Evolutionary conservation across 2,329 filamentous ascomycete genomes (phyloP).

Genomic region (Rhynchosporium agropyri): DNA sequence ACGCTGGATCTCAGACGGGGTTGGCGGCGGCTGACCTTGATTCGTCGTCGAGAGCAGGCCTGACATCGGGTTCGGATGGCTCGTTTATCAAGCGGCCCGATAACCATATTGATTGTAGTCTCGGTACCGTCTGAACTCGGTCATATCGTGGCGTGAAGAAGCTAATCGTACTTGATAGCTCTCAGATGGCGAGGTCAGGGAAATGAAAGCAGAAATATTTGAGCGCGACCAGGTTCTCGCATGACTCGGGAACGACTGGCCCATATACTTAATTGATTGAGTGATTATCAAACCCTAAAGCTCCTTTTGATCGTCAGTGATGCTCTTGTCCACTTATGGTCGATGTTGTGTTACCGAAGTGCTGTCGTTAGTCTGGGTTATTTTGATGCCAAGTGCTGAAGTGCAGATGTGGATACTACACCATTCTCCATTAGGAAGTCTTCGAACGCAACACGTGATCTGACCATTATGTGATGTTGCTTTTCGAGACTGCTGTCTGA

Average conservation of each 20-base stretch:
- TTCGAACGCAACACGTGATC: conserved; percentile 26
- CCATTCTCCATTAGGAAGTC: conserved; percentile 25
- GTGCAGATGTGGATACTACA: background rate
- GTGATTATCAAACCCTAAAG: background rate
- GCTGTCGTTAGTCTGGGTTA: background rate
- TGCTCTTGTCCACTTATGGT: background rate
- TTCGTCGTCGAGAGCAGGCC: conserved; percentile 29
- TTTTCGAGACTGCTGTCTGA: too few relatives aligned
- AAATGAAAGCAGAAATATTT: conserved; percentile 11
- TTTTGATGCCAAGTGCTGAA: conserved; percentile 1
- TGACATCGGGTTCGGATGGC: conserved; percentile 26
- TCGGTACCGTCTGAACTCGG: background rate
- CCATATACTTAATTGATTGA: background rate
- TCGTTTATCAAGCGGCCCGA: conserved; percentile 30
- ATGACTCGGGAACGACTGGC: background rate
- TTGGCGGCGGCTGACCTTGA: conserved; percentile 25
- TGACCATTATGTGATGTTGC: too few relatives aligned
- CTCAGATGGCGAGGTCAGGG: too few relatives aligned
- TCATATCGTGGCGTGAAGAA: background rate
- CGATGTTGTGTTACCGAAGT: background rate
- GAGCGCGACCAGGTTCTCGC: background rate
- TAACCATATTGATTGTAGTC: conserved; percentile 14
- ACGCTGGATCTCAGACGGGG: background rate
- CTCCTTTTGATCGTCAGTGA: background rate
- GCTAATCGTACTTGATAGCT: background rate